Conservation (phyloP, 306 rosid species). For the Arachis hypogaea region DNA sequence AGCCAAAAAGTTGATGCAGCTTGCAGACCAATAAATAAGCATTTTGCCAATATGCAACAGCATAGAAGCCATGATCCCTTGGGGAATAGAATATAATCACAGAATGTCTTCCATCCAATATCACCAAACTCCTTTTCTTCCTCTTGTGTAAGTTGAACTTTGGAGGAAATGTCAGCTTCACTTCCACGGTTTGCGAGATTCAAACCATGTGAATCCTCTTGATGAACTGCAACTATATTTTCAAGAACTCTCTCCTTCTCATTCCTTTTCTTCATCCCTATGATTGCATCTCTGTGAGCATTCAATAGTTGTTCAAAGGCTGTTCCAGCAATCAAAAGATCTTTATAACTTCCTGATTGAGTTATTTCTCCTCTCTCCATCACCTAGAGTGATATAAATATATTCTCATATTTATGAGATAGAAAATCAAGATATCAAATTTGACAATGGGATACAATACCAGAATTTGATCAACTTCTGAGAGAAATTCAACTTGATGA, state of each 20-base stretch:
- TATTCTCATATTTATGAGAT: not conserved
- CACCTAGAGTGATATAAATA: constrained; percentile 44
- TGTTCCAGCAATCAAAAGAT: constrained; percentile 55
- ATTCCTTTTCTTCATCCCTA: constrained; percentile 31
- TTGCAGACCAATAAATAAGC: constrained; percentile 50
- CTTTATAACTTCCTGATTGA: constrained; percentile 66
- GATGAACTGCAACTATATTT: constrained; percentile 14
- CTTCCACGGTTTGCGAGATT: constrained; percentile 23
- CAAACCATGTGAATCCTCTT: constrained; percentile 36
- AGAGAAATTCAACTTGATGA: constrained; percentile 70
- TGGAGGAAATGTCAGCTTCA: constrained; percentile 33
- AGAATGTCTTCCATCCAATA: constrained; percentile 61
- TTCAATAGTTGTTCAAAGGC: constrained; percentile 66
- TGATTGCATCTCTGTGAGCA: constrained; percentile 58
- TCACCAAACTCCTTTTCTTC: constrained; percentile 65
- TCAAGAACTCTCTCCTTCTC: constrained; percentile 37
- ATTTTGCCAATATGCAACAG: constrained; percentile 27
- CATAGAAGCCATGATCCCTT: constrained; percentile 44
- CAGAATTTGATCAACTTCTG: constrained; percentile 60
- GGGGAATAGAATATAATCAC: constrained; percentile 55
- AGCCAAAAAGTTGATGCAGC: constrained; percentile 61
- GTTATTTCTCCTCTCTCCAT: constrained; percentile 55
- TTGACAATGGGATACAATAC: constrained; percentile 19
- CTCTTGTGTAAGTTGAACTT: constrained; percentile 52
- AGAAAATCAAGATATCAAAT: not conserved